These are phyloP conservation scores for Pseudocohnilembus persalinus DNA, from an alignment of 169 alveolate genomes.

Conservation along the genomic window DNA sequence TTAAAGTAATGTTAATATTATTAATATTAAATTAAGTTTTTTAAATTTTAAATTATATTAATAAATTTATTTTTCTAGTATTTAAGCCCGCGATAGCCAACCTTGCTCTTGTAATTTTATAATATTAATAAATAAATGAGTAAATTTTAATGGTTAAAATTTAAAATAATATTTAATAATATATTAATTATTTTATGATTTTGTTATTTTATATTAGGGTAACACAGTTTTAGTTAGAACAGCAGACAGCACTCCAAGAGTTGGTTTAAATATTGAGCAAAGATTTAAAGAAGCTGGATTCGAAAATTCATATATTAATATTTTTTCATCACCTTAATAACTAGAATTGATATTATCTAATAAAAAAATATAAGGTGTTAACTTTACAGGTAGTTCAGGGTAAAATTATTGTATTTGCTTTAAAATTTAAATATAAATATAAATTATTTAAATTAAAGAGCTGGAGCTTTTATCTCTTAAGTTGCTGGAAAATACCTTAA, in stretches of 20 bases:
- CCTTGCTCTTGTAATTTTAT: neutral
- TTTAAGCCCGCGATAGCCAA: neutral
- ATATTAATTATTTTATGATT: too few relatives aligned
- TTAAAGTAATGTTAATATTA: neutral
- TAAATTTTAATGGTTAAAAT: too few relatives aligned
- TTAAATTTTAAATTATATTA: too few relatives aligned
- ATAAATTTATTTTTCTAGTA: neutral
- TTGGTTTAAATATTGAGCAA: neutral
- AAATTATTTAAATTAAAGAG: neutral
- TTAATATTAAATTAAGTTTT: neutral
- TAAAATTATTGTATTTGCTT: too few relatives aligned
- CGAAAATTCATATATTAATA: slow-evolving; percentile 35
- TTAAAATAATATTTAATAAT: too few relatives aligned
- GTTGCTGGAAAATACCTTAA: slow-evolving; percentile 53
- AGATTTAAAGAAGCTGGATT: slow-evolving; percentile 38
- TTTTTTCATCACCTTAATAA: slow-evolving; percentile 35
- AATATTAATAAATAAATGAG: too few relatives aligned
- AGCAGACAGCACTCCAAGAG: neutral
- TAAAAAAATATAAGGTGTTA: slow-evolving; percentile 46
- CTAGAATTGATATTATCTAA: slow-evolving; percentile 46
- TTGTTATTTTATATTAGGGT: neutral
- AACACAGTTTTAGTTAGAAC: neutral
- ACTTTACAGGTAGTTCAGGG: slow-evolving; percentile 50
- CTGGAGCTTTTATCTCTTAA: neutral
- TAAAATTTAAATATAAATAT: too few relatives aligned